Percentiles rank a stretch among this genome's conserved stretches.
Evolutionary conservation across 371 early-diverging fungal species (phyloP).

Genomic region (Sporodiniella umbellata): DNA sequence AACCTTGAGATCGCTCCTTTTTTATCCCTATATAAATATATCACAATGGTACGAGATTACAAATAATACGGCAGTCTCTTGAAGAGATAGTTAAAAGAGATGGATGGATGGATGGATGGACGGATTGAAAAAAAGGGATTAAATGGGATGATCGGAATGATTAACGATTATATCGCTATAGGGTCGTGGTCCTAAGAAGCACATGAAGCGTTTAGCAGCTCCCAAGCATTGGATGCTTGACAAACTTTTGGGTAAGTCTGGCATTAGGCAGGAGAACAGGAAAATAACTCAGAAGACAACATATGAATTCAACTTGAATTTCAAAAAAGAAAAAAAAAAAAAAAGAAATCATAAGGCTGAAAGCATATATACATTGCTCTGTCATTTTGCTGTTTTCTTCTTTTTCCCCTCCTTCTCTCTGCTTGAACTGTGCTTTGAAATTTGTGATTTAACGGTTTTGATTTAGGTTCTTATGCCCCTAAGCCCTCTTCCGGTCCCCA

Average conservation of each 20-base stretch:
- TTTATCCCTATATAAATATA: no score
- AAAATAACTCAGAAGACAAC: not conserved
- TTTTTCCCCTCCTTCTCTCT: no score
- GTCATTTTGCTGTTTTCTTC: not conserved
- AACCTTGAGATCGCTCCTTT: no score
- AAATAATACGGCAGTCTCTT: no score
- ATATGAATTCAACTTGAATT: no score
- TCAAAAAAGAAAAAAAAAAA: no score
- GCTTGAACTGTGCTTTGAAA: not conserved
- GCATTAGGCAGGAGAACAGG: not conserved
- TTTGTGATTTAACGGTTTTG: not conserved
- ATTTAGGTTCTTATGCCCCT: slow-evolving; percentile 85
- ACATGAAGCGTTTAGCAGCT: slow-evolving; percentile 99
- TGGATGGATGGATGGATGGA: slow-evolving; percentile 7
- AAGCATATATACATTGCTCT: not conserved
- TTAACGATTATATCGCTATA: slow-evolving; percentile 61
- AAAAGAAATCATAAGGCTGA: not conserved
- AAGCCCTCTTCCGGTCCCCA: slow-evolving; percentile 99
- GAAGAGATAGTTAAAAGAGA: no score
- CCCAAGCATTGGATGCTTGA: slow-evolving; percentile 99
- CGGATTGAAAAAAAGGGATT: slow-evolving; percentile 4
- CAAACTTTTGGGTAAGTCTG: slow-evolving; percentile 75
- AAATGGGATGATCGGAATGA: not conserved
- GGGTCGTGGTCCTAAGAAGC: slow-evolving; percentile 96
- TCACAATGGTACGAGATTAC: no score